Percentiles rank a stretch among this genome's conserved stretches.
Evolutionary conservation across 805 yeast species (phyloP).

Genomic region (Kodamaea kakaduensis): DNA sequence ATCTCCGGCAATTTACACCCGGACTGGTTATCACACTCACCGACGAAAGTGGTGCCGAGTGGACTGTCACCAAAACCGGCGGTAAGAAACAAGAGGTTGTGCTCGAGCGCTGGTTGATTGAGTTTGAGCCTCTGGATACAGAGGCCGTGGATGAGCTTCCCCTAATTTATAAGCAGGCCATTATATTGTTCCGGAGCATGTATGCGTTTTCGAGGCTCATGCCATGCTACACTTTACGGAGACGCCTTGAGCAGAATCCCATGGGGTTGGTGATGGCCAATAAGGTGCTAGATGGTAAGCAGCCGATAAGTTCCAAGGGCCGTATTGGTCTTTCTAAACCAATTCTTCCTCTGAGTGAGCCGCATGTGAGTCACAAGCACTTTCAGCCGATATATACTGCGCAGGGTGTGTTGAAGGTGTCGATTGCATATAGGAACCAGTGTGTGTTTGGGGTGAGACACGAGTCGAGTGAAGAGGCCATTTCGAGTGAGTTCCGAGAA

Average conservation of each 20-base stretch:
- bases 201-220: conserved; percentile 62
- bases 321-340: conserved; percentile 78
- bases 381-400: conserved; percentile 73
- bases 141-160: conserved; percentile 54
- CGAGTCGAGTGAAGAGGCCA: conserved; percentile 34
- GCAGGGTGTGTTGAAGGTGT: conserved; percentile 65
- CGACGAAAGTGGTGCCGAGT: conserved; percentile 50
- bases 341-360: conserved; percentile 42
- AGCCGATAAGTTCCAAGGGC: conserved; percentile 76
- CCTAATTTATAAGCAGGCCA: conserved; percentile 66
- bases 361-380: conserved; percentile 58
- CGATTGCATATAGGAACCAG: conserved; percentile 77
- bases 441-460: conserved; percentile 52
- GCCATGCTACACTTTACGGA: conserved; percentile 64
- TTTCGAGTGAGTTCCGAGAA: conserved; percentile 53
- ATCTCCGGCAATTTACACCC: conserved; percentile 52
- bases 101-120: conserved; percentile 89
- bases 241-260: conserved; percentile 17
- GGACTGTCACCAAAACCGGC: conserved; percentile 55
- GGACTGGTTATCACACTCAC: conserved; percentile 57
- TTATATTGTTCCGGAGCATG: conserved; percentile 68
- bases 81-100: conserved; percentile 78
- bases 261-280: conserved; percentile 46
- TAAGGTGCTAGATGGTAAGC: conserved; percentile 69
- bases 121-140: conserved; percentile 54